Evolutionary conservation across 2,329 filamentous ascomycete genomes (phyloP).

Genomic region (Pezicula carpinea): DNA sequence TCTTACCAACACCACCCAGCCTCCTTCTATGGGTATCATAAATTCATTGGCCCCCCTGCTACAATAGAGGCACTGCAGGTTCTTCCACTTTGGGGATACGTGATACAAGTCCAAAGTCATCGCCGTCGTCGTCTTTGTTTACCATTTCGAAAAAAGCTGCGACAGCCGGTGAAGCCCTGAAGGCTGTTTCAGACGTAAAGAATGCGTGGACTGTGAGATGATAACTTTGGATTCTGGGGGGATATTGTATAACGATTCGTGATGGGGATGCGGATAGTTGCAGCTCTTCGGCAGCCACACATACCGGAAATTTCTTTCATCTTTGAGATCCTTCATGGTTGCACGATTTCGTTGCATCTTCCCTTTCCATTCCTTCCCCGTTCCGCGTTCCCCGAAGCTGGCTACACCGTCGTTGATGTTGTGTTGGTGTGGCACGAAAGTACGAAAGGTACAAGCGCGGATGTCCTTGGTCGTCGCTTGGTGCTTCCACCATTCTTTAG

Average conservation of each 20-base stretch:
- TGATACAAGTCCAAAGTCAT: not conserved
- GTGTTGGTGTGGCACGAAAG: too few relatives aligned
- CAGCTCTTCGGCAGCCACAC: conserved; percentile 6
- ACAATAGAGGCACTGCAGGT: not conserved
- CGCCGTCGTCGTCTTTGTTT: not conserved
- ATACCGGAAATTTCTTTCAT: conserved; percentile 12
- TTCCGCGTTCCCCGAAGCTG: too few relatives aligned
- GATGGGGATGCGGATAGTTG: conserved; percentile 15
- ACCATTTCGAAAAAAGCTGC: not conserved
- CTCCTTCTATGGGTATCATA: too few relatives aligned
- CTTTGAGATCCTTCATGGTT: not conserved
- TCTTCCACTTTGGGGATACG: not conserved
- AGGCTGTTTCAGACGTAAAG: conserved; percentile 23
- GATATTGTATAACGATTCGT: conserved; percentile 16
- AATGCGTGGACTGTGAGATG: conserved; percentile 23
- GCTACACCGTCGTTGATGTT: too few relatives aligned
- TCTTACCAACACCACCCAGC: too few relatives aligned
- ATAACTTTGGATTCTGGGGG: conserved; percentile 11
- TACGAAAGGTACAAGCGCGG: too few relatives aligned
- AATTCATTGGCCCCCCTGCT: too few relatives aligned
- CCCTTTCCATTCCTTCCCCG: too few relatives aligned
- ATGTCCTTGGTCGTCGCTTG: too few relatives aligned
- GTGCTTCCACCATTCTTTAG: too few relatives aligned
- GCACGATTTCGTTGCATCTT: not conserved
- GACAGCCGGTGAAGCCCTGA: conserved; percentile 16